Evolutionary conservation across 192 early-diverging fungal species (phyloP), one percentile per base, ranked within the genome.

Genomic region (Glomus cerebriforme): DNA sequence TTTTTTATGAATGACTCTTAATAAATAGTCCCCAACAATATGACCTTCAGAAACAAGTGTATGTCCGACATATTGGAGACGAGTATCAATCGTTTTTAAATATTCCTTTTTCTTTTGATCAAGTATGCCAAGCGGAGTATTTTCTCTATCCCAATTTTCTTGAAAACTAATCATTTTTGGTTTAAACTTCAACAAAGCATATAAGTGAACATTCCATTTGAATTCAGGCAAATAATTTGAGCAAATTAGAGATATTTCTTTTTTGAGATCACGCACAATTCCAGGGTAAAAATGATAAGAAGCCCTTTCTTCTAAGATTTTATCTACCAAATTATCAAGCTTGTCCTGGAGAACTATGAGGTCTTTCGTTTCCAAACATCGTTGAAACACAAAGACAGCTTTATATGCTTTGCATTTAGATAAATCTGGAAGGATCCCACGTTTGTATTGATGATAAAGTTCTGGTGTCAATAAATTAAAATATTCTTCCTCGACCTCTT

Each of bases 81-180:
- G 65, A 35, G n/a, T 27, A 43, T 72, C 15, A 59, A 79, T 79
- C 0, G 47, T 27, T 12, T 31, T 69, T 49, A 10, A 13, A 12
- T 78, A 47, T 24, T 79, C 78, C 1, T 79, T 12, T 27, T 79
- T 59, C 68, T 60, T 79, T 49, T 71, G 54, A 39, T 69, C 12
- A 60, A 79, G 68, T 31, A 79, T 79, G 13, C 5, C 15, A 71
- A 71, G 32, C 0, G 27, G 78, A 19, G 9, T 71, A 13, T 79
- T 39, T 54, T 79, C 34, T 3, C 32, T 32, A n/a, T 79, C 68
- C 78, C 67, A 79, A 10, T 32, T 27, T 7, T 71, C 31, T 72
- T 79, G 78, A 3, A 7, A 26, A 8, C 17, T 43, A 32, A 17
- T 29, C 67, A 79, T 72, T 69, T 71, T 62, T 62, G n/a, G 8